Evolutionary conservation across 2,329 filamentous ascomycete species (phyloP).

Genomic region (Mycosphaerelloides madeirae): DNA sequence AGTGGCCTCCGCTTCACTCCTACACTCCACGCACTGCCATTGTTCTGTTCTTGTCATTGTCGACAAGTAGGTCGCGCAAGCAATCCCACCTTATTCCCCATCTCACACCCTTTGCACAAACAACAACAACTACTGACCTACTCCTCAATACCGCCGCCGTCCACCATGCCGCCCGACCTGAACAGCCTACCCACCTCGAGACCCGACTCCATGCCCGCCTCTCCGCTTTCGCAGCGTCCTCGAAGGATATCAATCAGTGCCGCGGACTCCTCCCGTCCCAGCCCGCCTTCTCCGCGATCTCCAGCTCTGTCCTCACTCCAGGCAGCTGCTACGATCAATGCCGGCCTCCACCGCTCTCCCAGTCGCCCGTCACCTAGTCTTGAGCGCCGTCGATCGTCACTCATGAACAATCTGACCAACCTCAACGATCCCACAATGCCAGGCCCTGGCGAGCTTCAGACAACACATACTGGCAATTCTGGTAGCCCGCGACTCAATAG

Average conservation of each 20-base stretch:
- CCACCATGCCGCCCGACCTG: constrained; percentile 52
- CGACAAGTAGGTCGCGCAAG: too few relatives aligned
- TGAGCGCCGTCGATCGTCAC: constrained; percentile 60
- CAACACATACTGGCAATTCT: constrained; percentile 26
- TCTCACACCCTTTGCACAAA: neutral
- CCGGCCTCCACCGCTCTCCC: constrained; percentile 50
- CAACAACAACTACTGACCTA: neutral
- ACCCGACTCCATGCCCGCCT: constrained; percentile 31
- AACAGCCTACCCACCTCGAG: constrained; percentile 46
- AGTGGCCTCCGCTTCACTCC: too few relatives aligned
- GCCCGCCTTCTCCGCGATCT: constrained; percentile 57
- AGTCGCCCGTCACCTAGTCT: constrained; percentile 42
- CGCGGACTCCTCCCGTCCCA: constrained; percentile 37
- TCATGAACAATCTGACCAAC: constrained; percentile 65
- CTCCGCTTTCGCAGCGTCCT: constrained; percentile 26
- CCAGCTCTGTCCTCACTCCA: constrained; percentile 66
- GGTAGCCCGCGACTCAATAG: constrained; percentile 22
- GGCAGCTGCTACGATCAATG: constrained; percentile 72
- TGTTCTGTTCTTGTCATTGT: too few relatives aligned
- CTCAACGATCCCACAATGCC: constrained; percentile 66
- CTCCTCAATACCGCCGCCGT: neutral
- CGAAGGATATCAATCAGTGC: constrained; percentile 32
- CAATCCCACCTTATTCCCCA: too few relatives aligned
- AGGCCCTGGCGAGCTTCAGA: constrained; percentile 64
- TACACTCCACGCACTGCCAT: too few relatives aligned